These are phyloP conservation scores for Vitis rupestris DNA, from an alignment of 164 flowering plant genomes.

Conservation along the genomic window DNA sequence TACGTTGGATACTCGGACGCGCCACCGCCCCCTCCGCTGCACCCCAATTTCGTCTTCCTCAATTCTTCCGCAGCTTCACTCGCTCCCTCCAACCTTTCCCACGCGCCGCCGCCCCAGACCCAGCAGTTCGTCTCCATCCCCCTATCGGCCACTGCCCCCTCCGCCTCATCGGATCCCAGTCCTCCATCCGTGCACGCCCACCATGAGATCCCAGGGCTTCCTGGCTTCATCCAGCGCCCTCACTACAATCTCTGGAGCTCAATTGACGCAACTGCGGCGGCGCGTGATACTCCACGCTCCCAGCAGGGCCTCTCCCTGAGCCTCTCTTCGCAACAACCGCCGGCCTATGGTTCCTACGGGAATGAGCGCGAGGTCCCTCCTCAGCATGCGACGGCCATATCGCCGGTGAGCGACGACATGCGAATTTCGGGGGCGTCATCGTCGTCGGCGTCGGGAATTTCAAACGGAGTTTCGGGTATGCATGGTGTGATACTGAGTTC, in stretches of 20 bases:
- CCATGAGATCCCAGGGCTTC: constrained; percentile 44
- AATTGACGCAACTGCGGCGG: constrained; percentile 32
- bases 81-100: constrained; percentile 13
- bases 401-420: constrained; percentile 37
- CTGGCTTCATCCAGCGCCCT: constrained; percentile 54
- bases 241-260: constrained; percentile 60
- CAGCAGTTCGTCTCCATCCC: constrained; percentile 72
- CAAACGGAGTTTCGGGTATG: constrained; percentile 58
- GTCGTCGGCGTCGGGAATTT: constrained; percentile 60
- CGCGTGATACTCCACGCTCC: constrained; percentile 46
- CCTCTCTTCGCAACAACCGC: constrained; percentile 74
- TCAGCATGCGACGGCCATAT: constrained; percentile 24
- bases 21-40: constrained; percentile 22
- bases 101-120: constrained; percentile 32
- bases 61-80: constrained; percentile 26
- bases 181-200: constrained; percentile 23
- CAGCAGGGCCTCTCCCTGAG: constrained; percentile 77
- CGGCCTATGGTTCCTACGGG: constrained; percentile 29
- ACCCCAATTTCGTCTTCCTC: constrained; percentile 52
- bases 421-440: constrained; percentile 47
- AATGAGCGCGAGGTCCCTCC: constrained; percentile 25
- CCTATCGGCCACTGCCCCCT: constrained; percentile 19
- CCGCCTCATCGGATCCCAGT: constrained; percentile 21
- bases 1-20: constrained; percentile 66
- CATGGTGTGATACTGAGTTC: constrained; percentile 77